Evolutionary conservation across 2,329 filamentous ascomycete genomes (phyloP).

Genomic region (Microthyrium microscopicum): DNA sequence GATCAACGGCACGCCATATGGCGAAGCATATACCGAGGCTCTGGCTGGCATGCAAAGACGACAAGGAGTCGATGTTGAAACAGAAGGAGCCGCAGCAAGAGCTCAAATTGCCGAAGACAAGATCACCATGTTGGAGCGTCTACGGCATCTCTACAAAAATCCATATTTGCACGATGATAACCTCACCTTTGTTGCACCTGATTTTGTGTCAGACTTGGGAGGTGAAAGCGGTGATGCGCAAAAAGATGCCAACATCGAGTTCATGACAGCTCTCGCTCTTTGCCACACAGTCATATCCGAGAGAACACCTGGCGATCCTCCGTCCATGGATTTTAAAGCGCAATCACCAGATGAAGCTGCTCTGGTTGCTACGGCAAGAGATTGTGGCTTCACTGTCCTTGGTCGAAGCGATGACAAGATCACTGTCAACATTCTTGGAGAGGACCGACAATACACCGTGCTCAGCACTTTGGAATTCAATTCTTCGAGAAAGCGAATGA

Average conservation of each 20-base stretch:
- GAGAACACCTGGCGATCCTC: constrained; percentile 72
- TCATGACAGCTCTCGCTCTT: constrained; percentile 90
- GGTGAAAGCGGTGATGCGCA: constrained; percentile 66
- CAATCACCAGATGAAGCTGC: constrained; percentile 95
- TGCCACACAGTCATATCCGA: constrained; percentile 95
- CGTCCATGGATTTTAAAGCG: constrained; percentile 86
- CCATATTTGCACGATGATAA: constrained; percentile 82
- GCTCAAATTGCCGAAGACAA: constrained; percentile 69
- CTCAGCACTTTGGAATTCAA: constrained; percentile 97
- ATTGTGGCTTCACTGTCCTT: constrained; percentile 87
- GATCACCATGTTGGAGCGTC: constrained; percentile 49
- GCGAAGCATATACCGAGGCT: constrained; percentile 94
- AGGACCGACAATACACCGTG: constrained; percentile 70
- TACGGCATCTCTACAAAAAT: constrained; percentile 71
- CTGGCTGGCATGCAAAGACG: constrained; percentile 92
- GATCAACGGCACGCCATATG: constrained; percentile 89
- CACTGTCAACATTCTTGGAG: constrained; percentile 69
- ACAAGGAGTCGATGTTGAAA: constrained; percentile 70
- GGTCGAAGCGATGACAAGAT: constrained; percentile 67
- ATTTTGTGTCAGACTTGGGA: constrained; percentile 69
- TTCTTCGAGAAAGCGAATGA: constrained; percentile 93
- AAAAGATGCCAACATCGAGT: constrained; percentile 61
- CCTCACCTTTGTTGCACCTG: constrained; percentile 79
- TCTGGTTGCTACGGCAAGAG: constrained; percentile 80
- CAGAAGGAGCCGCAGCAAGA: constrained; percentile 54